Evolutionary conservation across 1,284 basidiomycete species (phyloP).

Genomic region (Athelia sp.): DNA sequence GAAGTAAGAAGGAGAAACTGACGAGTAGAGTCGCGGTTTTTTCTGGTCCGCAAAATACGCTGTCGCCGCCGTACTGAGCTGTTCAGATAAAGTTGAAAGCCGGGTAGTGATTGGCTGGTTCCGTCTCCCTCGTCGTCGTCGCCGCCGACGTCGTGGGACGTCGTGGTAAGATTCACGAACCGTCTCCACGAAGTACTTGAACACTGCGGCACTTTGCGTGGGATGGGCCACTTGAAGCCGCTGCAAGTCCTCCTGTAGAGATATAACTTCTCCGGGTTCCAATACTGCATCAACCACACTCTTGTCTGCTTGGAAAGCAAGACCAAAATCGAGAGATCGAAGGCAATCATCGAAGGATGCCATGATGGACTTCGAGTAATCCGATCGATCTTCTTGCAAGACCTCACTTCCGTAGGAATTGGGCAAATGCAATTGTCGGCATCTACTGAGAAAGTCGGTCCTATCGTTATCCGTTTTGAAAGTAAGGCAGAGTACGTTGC

Average conservation of each 20-base stretch:
- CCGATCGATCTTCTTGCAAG: constrained; percentile 4
- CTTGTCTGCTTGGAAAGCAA: constrained; percentile 37
- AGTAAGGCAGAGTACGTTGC: constrained; percentile 21
- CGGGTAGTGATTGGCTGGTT: not conserved
- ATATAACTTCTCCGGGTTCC: constrained; percentile 15
- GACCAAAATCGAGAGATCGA: constrained; percentile 22
- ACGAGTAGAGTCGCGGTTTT: constrained; percentile 18
- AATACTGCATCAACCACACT: constrained; percentile 23
- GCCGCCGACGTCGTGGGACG: constrained; percentile 1
- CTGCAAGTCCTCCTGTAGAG: constrained; percentile 15
- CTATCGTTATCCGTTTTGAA: constrained; percentile 19
- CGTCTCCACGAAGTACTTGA: constrained; percentile 21
- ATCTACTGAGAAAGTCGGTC: constrained; percentile 22
- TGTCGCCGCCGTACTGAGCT: constrained; percentile 16
- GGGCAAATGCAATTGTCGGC: constrained; percentile 19
- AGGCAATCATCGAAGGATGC: constrained; percentile 18
- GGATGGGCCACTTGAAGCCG: constrained; percentile 14
- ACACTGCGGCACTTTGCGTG: constrained; percentile 21
- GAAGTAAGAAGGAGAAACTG: constrained; percentile 18
- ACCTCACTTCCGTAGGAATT: constrained; percentile 2
- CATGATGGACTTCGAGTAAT: constrained; percentile 11
- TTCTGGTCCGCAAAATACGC: constrained; percentile 20
- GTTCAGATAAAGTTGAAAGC: constrained; percentile 7
- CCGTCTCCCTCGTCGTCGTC: constrained; percentile 7
- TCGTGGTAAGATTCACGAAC: constrained; percentile 10